Conservation (phyloP, 225 moss, liverwort and hornwort genomes). For the Ulota crispa region DNA sequence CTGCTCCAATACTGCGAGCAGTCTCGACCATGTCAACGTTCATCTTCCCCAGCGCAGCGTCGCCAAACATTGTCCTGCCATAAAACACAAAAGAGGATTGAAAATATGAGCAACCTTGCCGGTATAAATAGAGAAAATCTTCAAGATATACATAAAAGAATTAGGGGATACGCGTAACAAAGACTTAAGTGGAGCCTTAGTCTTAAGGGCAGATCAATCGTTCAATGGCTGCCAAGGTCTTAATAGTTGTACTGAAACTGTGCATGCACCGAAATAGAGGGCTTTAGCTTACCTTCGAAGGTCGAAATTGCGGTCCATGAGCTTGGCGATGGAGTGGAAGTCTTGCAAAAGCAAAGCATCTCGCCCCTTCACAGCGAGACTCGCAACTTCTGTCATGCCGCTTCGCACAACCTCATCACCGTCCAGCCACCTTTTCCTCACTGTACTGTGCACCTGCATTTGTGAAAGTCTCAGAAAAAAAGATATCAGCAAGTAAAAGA, state of each 20-base stretch:
- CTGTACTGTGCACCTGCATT: slow-evolving; percentile 82
- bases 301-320: slow-evolving; percentile 70
- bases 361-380: slow-evolving; percentile 68
- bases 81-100: too few relatives aligned
- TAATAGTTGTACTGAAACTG: not conserved
- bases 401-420: slow-evolving; percentile 65
- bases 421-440: slow-evolving; percentile 83
- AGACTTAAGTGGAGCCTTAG: too few relatives aligned
- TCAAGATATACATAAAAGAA: too few relatives aligned
- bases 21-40: slow-evolving; percentile 90
- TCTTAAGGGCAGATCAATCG: not conserved
- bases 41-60: slow-evolving; percentile 76
- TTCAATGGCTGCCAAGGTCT: slow-evolving; percentile 4
- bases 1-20: slow-evolving; percentile 82
- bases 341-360: slow-evolving; percentile 63
- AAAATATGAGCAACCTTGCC: too few relatives aligned
- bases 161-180: too few relatives aligned
- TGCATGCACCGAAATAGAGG: not conserved
- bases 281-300: slow-evolving; percentile 52
- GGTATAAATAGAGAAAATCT: too few relatives aligned
- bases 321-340: slow-evolving; percentile 56
- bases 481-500: slow-evolving; percentile 11
- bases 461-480: slow-evolving; percentile 11
- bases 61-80: slow-evolving; percentile 82
- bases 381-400: slow-evolving; percentile 72